A percentile compares a stretch with the other conserved stretches of the same genome.
These are phyloP conservation scores for Selaginella moellendorffii DNA, from an alignment of 75 land plant genomes.

Conservation along the genomic window DNA sequence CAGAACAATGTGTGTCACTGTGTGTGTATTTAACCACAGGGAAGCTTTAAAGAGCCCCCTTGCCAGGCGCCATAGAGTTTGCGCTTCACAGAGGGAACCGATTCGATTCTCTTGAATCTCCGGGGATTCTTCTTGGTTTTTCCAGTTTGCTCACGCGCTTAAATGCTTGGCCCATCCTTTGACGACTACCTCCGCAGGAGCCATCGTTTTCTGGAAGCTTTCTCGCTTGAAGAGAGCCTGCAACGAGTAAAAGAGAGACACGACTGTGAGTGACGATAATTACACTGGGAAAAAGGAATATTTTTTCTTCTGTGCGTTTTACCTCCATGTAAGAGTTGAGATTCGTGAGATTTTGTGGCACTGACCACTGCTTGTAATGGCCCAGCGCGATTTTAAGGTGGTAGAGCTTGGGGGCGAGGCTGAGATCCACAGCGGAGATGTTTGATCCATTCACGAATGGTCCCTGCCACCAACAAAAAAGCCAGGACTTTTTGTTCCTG, in stretches of 20 bases:
- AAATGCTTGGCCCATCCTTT: constrained; percentile 48
- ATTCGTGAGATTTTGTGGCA: constrained; percentile 43
- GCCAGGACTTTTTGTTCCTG: background rate
- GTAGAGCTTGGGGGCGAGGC: constrained; percentile 71
- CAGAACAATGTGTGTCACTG: too few relatives aligned
- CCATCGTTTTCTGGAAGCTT: constrained; percentile 56
- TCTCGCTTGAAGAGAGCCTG: constrained; percentile 60
- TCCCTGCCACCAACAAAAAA: constrained; percentile 29
- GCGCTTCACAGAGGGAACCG: too few relatives aligned
- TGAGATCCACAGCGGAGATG: constrained; percentile 61
- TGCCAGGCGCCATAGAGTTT: too few relatives aligned
- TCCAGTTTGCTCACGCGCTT: too few relatives aligned
- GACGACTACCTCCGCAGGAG: constrained; percentile 45
- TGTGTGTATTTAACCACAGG: too few relatives aligned
- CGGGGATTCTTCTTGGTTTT: too few relatives aligned
- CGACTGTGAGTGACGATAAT: too few relatives aligned
- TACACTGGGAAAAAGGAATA: background rate
- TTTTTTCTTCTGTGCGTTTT: background rate
- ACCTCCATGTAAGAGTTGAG: constrained; percentile 50
- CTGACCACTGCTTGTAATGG: constrained; percentile 65
- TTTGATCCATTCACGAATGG: constrained; percentile 56
- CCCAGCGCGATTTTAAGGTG: constrained; percentile 63
- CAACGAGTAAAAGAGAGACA: constrained; percentile 7
- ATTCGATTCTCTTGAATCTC: too few relatives aligned
- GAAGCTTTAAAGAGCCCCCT: too few relatives aligned